These are phyloP conservation scores for Powellomyces hirtus DNA, from an alignment of 192 early-diverging fungal genomes.

Conservation along the genomic window DNA sequence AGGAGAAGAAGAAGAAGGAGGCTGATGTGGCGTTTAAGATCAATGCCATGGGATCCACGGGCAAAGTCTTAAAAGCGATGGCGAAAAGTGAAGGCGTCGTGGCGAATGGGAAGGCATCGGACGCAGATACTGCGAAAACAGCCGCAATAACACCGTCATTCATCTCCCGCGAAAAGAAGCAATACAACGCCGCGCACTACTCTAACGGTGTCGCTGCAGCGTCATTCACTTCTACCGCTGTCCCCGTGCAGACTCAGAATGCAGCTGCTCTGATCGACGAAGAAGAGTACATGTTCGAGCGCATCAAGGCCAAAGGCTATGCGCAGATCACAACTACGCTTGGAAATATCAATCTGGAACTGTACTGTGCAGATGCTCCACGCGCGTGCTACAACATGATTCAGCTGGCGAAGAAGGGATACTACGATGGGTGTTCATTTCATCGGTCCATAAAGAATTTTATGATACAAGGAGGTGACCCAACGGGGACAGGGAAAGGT, in stretches of 20 bases:
- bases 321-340: slow-evolving; percentile 77
- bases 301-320: slow-evolving; percentile 76
- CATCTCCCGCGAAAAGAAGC: slow-evolving; percentile 42
- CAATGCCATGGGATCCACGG: slow-evolving; percentile 50
- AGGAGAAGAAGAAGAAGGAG: slow-evolving; percentile 41
- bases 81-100: slow-evolving; percentile 28
- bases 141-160: slow-evolving; percentile 41
- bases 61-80: slow-evolving; percentile 56
- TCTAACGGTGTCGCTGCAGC: slow-evolving; percentile 74
- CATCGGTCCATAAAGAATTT: slow-evolving; percentile 88
- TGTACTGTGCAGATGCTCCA: slow-evolving; percentile 79
- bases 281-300: slow-evolving; percentile 87
- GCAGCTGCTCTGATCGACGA: slow-evolving; percentile 68
- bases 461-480: slow-evolving; percentile 85
- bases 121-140: neutral
- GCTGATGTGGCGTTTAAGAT: slow-evolving; percentile 61
- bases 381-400: slow-evolving; percentile 92
- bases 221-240: slow-evolving; percentile 85
- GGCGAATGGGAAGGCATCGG: slow-evolving; percentile 6
- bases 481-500: slow-evolving; percentile 66
- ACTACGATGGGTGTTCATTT: slow-evolving; percentile 85
- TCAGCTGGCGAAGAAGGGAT: slow-evolving; percentile 72
- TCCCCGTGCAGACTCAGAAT: slow-evolving; percentile 68
- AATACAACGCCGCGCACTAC: slow-evolving; percentile 81
- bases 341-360: slow-evolving; percentile 77